Percentiles rank a stretch among this genome's conserved stretches.
phyloP scores from a whole-genome alignment of 192 early-diverging fungal genomes.

The Coemansia sp. region DNA sequence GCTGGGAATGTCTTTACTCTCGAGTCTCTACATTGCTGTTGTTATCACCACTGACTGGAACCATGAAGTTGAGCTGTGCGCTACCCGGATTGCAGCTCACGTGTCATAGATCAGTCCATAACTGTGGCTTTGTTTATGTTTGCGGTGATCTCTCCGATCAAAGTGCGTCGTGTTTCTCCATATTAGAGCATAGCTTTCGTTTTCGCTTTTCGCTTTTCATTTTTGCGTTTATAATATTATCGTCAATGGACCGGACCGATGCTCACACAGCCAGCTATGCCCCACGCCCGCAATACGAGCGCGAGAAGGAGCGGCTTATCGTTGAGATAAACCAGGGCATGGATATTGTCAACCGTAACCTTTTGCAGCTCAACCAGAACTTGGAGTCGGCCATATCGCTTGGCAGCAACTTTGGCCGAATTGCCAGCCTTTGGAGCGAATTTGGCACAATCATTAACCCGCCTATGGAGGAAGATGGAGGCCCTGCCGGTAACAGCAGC shows the following conservation, averaged over 20 bases:
- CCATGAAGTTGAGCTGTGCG: conserved; percentile 25
- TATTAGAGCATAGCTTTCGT: too few species aligned
- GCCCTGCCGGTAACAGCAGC: background rate
- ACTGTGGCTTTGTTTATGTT: background rate
- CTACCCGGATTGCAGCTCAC: conserved; percentile 15
- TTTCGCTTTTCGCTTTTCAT: too few species aligned
- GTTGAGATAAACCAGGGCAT: conserved; percentile 51
- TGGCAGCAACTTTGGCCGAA: conserved; percentile 40
- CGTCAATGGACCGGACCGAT: conserved; percentile 33
- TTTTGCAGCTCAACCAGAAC: conserved; percentile 53
- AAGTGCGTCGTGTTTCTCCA: too few species aligned
- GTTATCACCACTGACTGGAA: conserved; percentile 27
- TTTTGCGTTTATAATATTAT: background rate
- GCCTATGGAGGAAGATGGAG: conserved; percentile 19
- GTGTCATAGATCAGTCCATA: background rate
- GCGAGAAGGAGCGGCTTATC: conserved; percentile 50
- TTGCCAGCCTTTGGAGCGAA: conserved; percentile 44
- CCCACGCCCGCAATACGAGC: conserved; percentile 42
- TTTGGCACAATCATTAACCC: conserved; percentile 51
- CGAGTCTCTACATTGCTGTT: conserved; percentile 24
- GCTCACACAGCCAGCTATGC: conserved; percentile 18
- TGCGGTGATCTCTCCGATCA: background rate
- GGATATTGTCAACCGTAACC: conserved; percentile 42
- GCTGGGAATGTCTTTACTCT: conserved; percentile 35
- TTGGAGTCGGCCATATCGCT: conserved; percentile 49